A percentile compares a stretch with the other conserved stretches of the same genome.
These are phyloP conservation scores for Penicillium brasilianum DNA, from an alignment of 2,329 filamentous ascomycete species.

Conservation along the genomic window DNA sequence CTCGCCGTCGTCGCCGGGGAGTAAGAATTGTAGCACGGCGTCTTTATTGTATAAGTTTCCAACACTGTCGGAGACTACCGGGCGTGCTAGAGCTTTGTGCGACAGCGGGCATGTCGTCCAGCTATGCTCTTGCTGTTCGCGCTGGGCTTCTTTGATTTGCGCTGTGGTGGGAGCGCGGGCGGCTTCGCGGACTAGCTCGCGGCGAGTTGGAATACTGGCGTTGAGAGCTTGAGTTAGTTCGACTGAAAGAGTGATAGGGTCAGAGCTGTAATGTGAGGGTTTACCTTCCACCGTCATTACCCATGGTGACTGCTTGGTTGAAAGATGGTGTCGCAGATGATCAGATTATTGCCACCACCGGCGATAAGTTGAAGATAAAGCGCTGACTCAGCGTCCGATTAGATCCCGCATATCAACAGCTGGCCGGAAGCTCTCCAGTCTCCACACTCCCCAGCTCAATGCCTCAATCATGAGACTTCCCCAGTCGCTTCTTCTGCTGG, in stretches of 20 bases:
- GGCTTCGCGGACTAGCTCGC: conserved; percentile 93
- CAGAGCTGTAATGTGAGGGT: conserved; percentile 15
- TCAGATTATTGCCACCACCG: conserved; percentile 20
- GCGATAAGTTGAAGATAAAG: conserved; percentile 27
- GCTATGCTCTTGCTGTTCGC: conserved; percentile 81
- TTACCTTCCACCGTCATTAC: conserved; percentile 89
- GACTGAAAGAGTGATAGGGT: no score
- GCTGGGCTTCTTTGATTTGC: conserved; percentile 85
- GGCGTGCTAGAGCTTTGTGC: conserved; percentile 71
- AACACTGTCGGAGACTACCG: conserved; percentile 80
- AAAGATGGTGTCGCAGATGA: conserved; percentile 12
- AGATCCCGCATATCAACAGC: conserved; percentile 40
- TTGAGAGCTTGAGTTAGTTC: conserved; percentile 44
- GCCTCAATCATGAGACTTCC: conserved; percentile 46
- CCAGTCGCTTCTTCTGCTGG: conserved; percentile 42
- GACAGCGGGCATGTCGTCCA: conserved; percentile 92
- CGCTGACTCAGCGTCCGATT: conserved; percentile 42
- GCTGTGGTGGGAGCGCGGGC: conserved; percentile 80
- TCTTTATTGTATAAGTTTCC: conserved; percentile 96
- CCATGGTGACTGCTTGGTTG: conserved; percentile 64
- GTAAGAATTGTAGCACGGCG: conserved; percentile 73
- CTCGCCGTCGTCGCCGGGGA: conserved; percentile 60
- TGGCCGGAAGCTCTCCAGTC: conserved; percentile 43
- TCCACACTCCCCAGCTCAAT: conserved; percentile 45
- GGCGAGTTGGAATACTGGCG: conserved; percentile 82